Percentiles rank a stretch among this genome's conserved stretches.
phyloP scores from a whole-genome alignment of 2,329 filamentous ascomycete genomes.

The Alternaria atra region DNA sequence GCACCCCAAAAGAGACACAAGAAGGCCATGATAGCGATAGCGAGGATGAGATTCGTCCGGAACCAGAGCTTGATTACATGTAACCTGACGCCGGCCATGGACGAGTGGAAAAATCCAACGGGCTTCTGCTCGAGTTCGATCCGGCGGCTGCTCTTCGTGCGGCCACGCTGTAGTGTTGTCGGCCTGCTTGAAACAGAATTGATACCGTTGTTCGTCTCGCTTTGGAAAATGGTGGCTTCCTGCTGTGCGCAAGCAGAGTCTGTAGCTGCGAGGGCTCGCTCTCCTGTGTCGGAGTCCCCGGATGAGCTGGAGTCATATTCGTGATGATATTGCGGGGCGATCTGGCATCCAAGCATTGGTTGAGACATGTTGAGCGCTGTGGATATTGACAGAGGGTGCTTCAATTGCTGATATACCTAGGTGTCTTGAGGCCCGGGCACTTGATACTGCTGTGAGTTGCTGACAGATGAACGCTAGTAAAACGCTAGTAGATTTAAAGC shows the following conservation, averaged over 20 bases:
- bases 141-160: constrained; percentile 33
- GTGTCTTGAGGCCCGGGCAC: not conserved
- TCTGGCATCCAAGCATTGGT: constrained; percentile 37
- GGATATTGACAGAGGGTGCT: not conserved
- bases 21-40: constrained; percentile 34
- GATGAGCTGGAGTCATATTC: constrained; percentile 27
- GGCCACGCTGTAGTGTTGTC: constrained; percentile 19
- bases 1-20: constrained; percentile 44
- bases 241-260: not conserved
- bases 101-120: constrained; percentile 42
- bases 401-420: not conserved
- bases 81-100: constrained; percentile 41
- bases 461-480: not conserved
- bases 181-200: constrained; percentile 18
- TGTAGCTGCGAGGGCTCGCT: not conserved
- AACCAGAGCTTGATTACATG: constrained; percentile 42
- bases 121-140: constrained; percentile 18
- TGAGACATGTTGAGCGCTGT: constrained; percentile 21
- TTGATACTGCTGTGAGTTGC: not conserved
- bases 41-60: constrained; percentile 40
- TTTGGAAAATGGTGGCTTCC: constrained; percentile 30
- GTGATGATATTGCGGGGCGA: constrained; percentile 36
- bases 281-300: constrained; percentile 18
- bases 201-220: constrained; percentile 28
- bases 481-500: not conserved